Evolutionary conservation across 805 yeast species (phyloP).

Genomic region (Schizosaccharomyces osmophilus): DNA sequence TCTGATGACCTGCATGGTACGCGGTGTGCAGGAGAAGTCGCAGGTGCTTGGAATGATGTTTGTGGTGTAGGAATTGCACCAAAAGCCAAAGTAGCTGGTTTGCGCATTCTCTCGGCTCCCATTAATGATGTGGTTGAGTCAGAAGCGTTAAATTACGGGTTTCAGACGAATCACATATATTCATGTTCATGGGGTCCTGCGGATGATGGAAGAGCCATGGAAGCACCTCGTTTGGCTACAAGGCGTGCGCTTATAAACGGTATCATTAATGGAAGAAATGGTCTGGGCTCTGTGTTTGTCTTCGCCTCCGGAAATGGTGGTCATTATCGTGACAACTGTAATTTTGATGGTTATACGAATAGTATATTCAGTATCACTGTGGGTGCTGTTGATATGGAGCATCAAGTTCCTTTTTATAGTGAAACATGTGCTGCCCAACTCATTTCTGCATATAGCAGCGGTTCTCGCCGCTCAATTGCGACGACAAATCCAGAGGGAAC

Average conservation of each 20-base stretch:
- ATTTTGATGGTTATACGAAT: constrained; percentile 91
- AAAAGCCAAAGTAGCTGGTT: constrained; percentile 64
- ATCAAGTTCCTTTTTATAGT: constrained; percentile 67
- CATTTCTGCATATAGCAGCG: constrained; percentile 82
- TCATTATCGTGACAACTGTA: constrained; percentile 60
- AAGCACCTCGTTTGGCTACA: constrained; percentile 59
- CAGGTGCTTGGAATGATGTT: constrained; percentile 51
- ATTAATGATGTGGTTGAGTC: constrained; percentile 80
- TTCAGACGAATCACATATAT: constrained; percentile 73
- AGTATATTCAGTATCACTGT: constrained; percentile 86
- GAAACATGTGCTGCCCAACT: constrained; percentile 88
- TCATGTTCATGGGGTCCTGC: constrained; percentile 98
- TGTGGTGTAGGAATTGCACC: constrained; percentile 98
- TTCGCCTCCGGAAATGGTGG: constrained; percentile 96
- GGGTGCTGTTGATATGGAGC: constrained; percentile 73
- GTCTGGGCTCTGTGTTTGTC: constrained; percentile 70
- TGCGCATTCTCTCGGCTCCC: constrained; percentile 62
- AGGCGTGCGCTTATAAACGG: constrained; percentile 69
- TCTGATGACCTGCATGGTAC: constrained; percentile 84
- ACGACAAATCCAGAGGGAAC: constrained; percentile 35
- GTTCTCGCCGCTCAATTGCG: constrained; percentile 68
- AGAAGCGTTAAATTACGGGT: constrained; percentile 52
- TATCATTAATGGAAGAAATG: constrained; percentile 50
- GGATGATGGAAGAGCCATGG: constrained; percentile 72
- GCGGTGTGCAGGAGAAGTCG: constrained; percentile 93